These are phyloP conservation scores for Heterobasidion parviporum DNA, from an alignment of 1,284 basidiomycete species.

Conservation along the genomic window DNA sequence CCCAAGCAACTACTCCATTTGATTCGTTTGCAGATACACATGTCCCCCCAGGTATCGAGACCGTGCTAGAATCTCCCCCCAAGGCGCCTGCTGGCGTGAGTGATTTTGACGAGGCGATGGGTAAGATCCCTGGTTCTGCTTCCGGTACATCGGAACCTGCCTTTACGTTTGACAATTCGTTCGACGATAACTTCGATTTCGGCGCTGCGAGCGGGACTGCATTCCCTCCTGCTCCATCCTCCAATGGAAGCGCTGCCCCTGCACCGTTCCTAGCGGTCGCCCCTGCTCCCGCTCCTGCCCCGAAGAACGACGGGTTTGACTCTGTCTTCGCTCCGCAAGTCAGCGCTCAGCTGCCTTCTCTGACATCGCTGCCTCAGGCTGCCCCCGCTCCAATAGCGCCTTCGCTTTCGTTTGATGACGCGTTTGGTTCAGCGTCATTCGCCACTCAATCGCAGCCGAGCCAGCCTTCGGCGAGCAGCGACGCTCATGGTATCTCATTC, in stretches of 20 bases:
- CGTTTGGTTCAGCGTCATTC: not conserved
- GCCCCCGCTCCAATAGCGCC: slow-evolving; percentile 12
- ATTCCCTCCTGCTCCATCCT: slow-evolving; percentile 11
- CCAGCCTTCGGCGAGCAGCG: slow-evolving; percentile 4
- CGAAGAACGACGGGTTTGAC: slow-evolving; percentile 14
- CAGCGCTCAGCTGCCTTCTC: slow-evolving; percentile 1
- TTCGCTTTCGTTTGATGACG: slow-evolving; percentile 28
- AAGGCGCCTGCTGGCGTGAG: slow-evolving; percentile 32
- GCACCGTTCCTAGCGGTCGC: not conserved
- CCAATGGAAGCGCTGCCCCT: not conserved
- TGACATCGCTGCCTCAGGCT: slow-evolving; percentile 11
- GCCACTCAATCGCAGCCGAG: not conserved
- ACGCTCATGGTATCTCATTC: slow-evolving; percentile 33
- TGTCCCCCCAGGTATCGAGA: not conserved
- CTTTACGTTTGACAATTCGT: slow-evolving; percentile 60
- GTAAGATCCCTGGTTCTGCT: slow-evolving; percentile 36
- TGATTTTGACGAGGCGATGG: slow-evolving; percentile 70
- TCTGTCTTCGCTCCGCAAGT: slow-evolving; percentile 13
- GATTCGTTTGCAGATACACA: not conserved
- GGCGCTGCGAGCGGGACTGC: slow-evolving; percentile 30
- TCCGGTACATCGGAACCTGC: slow-evolving; percentile 22
- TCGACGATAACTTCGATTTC: slow-evolving; percentile 88
- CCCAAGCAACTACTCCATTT: not conserved
- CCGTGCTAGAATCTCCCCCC: slow-evolving; percentile 10
- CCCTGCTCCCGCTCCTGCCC: not conserved